Evolutionary conservation across 345 rosid genomes (phyloP).

Genomic region (Capsella bursapastoris): DNA sequence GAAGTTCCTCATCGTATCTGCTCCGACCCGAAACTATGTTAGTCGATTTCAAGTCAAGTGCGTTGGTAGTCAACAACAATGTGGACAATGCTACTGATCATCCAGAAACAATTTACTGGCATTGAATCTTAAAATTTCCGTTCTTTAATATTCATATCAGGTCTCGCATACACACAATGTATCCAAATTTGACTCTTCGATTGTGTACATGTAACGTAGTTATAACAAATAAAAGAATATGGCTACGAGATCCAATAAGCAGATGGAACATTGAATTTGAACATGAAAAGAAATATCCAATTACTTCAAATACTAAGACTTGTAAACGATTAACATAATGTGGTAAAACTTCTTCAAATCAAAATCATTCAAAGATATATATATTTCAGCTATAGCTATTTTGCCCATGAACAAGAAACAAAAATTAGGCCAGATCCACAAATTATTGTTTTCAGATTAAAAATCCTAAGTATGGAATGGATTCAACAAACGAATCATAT

Average conservation of each 20-base stretch:
- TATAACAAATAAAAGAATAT: background rate
- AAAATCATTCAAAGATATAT: slow-evolving; percentile 28
- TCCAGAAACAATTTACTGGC: background rate
- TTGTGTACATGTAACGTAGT: background rate
- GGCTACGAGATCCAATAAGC: background rate
- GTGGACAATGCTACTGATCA: background rate
- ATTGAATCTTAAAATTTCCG: background rate
- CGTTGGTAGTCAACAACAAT: background rate
- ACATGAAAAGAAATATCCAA: slow-evolving; percentile 6
- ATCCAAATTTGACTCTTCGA: background rate
- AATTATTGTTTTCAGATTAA: slow-evolving; percentile 14
- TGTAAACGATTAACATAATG: slow-evolving; percentile 1
- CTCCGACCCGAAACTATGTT: background rate
- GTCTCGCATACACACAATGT: background rate
- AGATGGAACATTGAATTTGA: slow-evolving; percentile 7
- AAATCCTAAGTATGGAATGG: background rate
- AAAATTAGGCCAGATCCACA: slow-evolving; percentile 31
- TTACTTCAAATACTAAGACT: background rate
- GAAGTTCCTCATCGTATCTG: background rate
- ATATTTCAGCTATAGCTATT: slow-evolving; percentile 14
- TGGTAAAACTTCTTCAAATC: slow-evolving; percentile 15
- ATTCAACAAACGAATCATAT: slow-evolving; percentile 42
- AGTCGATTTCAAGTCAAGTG: background rate
- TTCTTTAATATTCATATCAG: background rate
- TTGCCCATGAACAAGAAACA: background rate